Conservation (phyloP, 2,329 filamentous ascomycete genomes). For the Pseudogymnoascus sp. region DNA sequence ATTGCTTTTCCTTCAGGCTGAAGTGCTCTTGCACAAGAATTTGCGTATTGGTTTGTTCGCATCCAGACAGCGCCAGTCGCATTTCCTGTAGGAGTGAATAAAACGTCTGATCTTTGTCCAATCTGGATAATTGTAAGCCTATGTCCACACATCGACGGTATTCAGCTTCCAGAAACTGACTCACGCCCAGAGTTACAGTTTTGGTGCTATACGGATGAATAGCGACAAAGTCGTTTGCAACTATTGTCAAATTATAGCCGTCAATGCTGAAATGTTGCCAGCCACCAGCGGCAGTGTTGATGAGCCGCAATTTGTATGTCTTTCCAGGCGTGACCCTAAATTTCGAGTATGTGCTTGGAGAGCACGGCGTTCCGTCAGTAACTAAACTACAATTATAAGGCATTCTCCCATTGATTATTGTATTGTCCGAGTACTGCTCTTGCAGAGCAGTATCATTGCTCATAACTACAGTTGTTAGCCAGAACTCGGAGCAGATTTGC, state of each 20-base stretch:
- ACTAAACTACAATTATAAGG: conserved; percentile 19
- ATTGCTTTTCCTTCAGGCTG: conserved; percentile 4
- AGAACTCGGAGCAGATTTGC: conserved; percentile 33
- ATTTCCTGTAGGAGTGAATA: conserved; percentile 42
- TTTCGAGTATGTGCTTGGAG: neutral
- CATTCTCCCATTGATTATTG: conserved; percentile 30
- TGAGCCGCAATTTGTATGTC: conserved; percentile 41
- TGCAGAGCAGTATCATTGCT: conserved; percentile 19
- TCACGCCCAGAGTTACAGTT: neutral
- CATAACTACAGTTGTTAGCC: conserved; percentile 23
- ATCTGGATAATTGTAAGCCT: conserved; percentile 53
- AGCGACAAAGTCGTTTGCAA: conserved; percentile 60
- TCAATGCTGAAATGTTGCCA: conserved; percentile 43
- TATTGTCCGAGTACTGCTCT: conserved; percentile 6
- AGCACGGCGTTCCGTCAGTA: neutral
- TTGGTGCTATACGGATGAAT: conserved; percentile 44
- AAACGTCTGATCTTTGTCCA: conserved; percentile 41
- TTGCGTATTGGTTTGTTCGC: conserved; percentile 39
- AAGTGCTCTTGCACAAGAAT: neutral
- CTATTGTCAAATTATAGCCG: conserved; percentile 49
- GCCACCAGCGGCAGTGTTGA: conserved; percentile 41
- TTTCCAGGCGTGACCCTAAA: conserved; percentile 34
- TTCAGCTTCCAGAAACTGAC: neutral
- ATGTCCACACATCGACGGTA: conserved; percentile 38
- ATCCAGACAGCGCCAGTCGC: conserved; percentile 50